Base-by-base conservation (phyloP, 2,329 filamentous ascomycete genomes). In the Diaporthe vexans region DNA sequence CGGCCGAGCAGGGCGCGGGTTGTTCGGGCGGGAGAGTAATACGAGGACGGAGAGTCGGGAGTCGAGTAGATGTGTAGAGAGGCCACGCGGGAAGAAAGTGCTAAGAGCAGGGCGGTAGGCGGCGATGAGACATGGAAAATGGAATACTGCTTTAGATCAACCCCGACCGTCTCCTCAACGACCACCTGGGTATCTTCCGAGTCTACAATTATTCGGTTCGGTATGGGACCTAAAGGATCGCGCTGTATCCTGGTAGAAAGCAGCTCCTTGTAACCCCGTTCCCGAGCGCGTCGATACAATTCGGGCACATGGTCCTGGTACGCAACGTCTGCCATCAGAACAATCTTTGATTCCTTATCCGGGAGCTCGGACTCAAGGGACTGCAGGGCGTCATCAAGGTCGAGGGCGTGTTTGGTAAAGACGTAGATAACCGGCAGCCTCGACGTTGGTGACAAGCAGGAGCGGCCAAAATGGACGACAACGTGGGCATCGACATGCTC, bases 401-500 rank as follows among this genome's bases (percentile, higher is more conserved):
- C 88, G 21, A 99, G 87, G 1, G 87, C 83, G 77, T 93, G 92
- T 65, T 88, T 89, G 0, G 97, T 99, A 81, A 97, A 98, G 74
- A 98, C 91, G 81, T 98, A 95, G 67, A 98, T 91, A 29, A 98
- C 95, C 0, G 96, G 95, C 70, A 98, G 85, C 72, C 95, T 88
- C 15, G 94, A 94, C 0, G 96, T 97, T 0, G 96, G 96, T 10
- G 95, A 98, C 33, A 99, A 87, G 81, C 97, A 99, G 0, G 96
- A 93, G 70, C 97, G 89, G 4, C 97, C 97, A 79, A 98, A 99
- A 82, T 99, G 97, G 19, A 99, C 93, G 1, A 98, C 94, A 0
- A 95, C 94, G 76, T 98, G 93, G 9, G 97, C 95, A 79, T 95
- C 90, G 21, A 95, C 93, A 82, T 99, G 97, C 82, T 99, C 95